Conservation (phyloP, 2,329 filamentous ascomycete species). For the Fusarium chaquense region DNA sequence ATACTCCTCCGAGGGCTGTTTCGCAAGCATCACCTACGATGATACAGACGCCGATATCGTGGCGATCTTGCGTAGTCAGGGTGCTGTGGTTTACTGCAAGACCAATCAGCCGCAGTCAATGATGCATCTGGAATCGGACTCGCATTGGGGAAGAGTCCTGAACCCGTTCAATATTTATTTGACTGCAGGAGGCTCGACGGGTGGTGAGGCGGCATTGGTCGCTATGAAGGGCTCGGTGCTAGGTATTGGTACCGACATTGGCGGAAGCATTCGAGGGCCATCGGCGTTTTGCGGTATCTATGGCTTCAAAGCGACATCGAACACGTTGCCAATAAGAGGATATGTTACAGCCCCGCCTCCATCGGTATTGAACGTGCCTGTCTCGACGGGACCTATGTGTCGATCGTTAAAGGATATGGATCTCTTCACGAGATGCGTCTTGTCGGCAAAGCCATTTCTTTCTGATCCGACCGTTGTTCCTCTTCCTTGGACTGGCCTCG, state of each 20-base stretch:
- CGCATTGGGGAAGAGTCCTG: constrained; percentile 70
- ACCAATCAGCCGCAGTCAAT: constrained; percentile 70
- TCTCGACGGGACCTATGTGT: constrained; percentile 41
- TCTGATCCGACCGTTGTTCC: constrained; percentile 48
- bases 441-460: constrained; percentile 37
- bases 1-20: constrained; percentile 21
- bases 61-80: constrained; percentile 67
- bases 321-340: constrained; percentile 23
- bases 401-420: constrained; percentile 44
- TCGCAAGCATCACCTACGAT: constrained; percentile 25
- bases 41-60: constrained; percentile 55
- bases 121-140: constrained; percentile 65
- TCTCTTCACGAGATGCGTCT: constrained; percentile 31
- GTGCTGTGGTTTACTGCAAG: constrained; percentile 75
- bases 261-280: constrained; percentile 21
- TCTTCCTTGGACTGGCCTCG: constrained; percentile 49
- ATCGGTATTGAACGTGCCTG: constrained; percentile 51
- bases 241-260: constrained; percentile 22
- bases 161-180: constrained; percentile 71
- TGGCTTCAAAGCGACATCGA: constrained; percentile 27
- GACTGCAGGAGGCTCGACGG: constrained; percentile 72
- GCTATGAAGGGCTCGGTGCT: constrained; percentile 47
- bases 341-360: constrained; percentile 39
- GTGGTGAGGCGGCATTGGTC: constrained; percentile 60
- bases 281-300: constrained; percentile 28